A percentile compares a stretch with the other conserved stretches of the same genome.
Evolutionary conservation across 2,329 filamentous ascomycete species (phyloP).

Genomic region (Verticillium klebahnii): DNA sequence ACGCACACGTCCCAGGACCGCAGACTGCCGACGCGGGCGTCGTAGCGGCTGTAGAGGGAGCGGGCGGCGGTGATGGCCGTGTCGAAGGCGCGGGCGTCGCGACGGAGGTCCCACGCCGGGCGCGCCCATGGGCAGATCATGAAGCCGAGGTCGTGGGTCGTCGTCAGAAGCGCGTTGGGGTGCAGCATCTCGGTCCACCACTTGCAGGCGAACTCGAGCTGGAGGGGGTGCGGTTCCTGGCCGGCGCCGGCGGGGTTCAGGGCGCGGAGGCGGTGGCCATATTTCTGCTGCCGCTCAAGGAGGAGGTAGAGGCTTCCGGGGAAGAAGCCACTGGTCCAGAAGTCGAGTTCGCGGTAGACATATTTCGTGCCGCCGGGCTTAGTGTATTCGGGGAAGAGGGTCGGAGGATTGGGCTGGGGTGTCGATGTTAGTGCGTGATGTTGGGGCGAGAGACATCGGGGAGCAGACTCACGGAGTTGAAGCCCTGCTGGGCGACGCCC

Average conservation of each 20-base stretch:
- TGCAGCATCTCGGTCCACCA: conserved; percentile 37
- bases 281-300: conserved; percentile 26
- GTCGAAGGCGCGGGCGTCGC: conserved; percentile 27
- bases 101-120: conserved; percentile 31
- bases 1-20: conserved; percentile 38
- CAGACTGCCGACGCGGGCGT: conserved; percentile 26
- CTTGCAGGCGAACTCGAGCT: conserved; percentile 28
- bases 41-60: conserved; percentile 31
- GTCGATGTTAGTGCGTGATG: neutral
- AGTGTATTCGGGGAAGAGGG: conserved; percentile 31
- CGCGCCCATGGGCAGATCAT: conserved; percentile 35
- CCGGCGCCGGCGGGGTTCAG: neutral
- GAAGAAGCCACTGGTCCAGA: conserved; percentile 46
- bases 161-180: conserved; percentile 24
- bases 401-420: conserved; percentile 9
- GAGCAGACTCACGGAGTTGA: neutral
- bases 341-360: conserved; percentile 32
- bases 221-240: conserved; percentile 16
- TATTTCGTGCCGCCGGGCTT: conserved; percentile 29
- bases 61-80: conserved; percentile 28
- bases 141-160: conserved; percentile 39
- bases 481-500: conserved; percentile 8
- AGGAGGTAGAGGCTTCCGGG: conserved; percentile 38
- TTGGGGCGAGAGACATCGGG: neutral
- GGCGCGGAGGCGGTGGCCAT: conserved; percentile 8